Percentiles rank a stretch among this genome's conserved stretches.
Conservation (phyloP, 148 eudicot species). For the Linanthus parryae region DNA sequence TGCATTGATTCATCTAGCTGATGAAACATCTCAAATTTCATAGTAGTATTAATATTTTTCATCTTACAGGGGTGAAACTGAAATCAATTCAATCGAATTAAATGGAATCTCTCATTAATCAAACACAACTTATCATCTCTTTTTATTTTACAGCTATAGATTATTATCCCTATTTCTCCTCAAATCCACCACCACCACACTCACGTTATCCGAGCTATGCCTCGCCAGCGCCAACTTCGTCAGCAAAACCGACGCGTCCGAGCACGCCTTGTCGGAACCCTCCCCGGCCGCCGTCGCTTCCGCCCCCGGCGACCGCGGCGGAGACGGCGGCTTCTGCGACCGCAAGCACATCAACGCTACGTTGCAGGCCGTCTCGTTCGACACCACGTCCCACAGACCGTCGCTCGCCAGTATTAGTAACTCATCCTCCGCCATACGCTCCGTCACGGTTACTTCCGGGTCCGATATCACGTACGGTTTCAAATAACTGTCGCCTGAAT, state of each 20-base stretch:
- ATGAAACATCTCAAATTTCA: too few species aligned
- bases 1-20: too few species aligned
- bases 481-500: conserved; percentile 61
- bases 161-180: too few species aligned
- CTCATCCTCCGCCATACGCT: conserved; percentile 56
- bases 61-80: too few species aligned
- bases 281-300: conserved; percentile 23
- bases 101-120: too few species aligned
- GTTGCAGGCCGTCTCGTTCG: conserved; percentile 61
- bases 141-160: too few species aligned
- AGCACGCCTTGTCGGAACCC: conserved; percentile 58
- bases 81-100: too few species aligned
- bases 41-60: too few species aligned
- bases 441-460: conserved; percentile 73
- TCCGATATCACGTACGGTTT: conserved; percentile 78
- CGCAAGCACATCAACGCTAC: conserved; percentile 65
- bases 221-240: conserved; percentile 58
- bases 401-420: conserved; percentile 76
- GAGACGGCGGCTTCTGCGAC: conserved; percentile 38
- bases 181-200: conserved; percentile 50
- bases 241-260: conserved; percentile 51
- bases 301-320: conserved; percentile 27
- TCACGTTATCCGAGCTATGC: conserved; percentile 46
- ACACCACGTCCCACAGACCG: conserved; percentile 83
- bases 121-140: too few species aligned